phyloP scores from a whole-genome alignment of 495 filamentous ascomycete species.

The Penicillium chermesinum region DNA sequence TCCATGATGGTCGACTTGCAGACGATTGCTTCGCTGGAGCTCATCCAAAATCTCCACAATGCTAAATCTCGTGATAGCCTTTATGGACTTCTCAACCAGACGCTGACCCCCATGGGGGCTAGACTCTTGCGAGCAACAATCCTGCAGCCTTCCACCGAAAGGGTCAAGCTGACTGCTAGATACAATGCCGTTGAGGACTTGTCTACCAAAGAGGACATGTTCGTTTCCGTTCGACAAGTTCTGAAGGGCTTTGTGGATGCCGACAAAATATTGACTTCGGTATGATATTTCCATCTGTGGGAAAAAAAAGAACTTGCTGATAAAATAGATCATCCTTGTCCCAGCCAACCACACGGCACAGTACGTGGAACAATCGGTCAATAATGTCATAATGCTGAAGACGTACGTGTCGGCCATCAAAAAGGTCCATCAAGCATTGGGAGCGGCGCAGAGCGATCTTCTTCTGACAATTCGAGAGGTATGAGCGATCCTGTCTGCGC shows the following conservation, averaged over 20 bases:
- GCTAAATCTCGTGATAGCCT: slow-evolving; percentile 70
- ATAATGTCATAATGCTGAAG: slow-evolving; percentile 84
- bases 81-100: slow-evolving; percentile 79
- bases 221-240: slow-evolving; percentile 68
- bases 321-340: slow-evolving; percentile 57
- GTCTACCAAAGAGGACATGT: slow-evolving; percentile 79
- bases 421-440: slow-evolving; percentile 63
- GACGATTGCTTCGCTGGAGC: slow-evolving; percentile 77
- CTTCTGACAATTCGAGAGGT: slow-evolving; percentile 61
- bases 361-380: slow-evolving; percentile 72
- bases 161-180: slow-evolving; percentile 54
- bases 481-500: slow-evolving; percentile 3
- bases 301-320: slow-evolving; percentile 16
- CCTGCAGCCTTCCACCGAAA: slow-evolving; percentile 81
- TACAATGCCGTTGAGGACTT: slow-evolving; percentile 85
- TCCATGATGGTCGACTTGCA: slow-evolving; percentile 92
- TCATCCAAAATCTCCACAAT: slow-evolving; percentile 82
- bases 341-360: slow-evolving; percentile 60
- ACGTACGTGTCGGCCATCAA: slow-evolving; percentile 65
- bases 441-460: slow-evolving; percentile 58
- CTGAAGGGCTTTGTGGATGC: slow-evolving; percentile 64
- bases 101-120: slow-evolving; percentile 80
- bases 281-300: not conserved
- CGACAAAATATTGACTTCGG: slow-evolving; percentile 35
- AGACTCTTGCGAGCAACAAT: slow-evolving; percentile 76